phyloP scores from a whole-genome alignment of 805 yeast species.

The Hanseniaspora vineae region DNA sequence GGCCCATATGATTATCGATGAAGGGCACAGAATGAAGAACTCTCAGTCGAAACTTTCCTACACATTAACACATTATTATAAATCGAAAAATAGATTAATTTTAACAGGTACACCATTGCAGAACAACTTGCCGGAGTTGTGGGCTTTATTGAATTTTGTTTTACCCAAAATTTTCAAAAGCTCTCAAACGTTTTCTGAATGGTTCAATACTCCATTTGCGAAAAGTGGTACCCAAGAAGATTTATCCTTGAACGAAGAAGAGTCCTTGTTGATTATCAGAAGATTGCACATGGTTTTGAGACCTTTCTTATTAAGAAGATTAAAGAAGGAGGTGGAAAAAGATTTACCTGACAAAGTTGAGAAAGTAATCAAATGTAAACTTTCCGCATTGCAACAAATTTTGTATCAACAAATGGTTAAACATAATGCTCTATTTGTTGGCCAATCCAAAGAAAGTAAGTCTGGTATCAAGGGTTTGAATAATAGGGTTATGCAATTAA shows the following conservation, averaged over 20 bases:
- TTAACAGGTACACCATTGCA: conserved; percentile 84
- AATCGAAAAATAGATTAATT: conserved; percentile 64
- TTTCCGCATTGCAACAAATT: conserved; percentile 57
- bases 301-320: conserved; percentile 72
- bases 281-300: conserved; percentile 78
- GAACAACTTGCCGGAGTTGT: conserved; percentile 70
- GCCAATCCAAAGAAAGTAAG: conserved; percentile 35
- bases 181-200: conserved; percentile 75
- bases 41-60: conserved; percentile 59
- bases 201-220: conserved; percentile 85
- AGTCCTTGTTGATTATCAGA: conserved; percentile 64
- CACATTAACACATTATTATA: conserved; percentile 59
- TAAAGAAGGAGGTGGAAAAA: conserved; percentile 78
- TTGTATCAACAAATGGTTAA: conserved; percentile 70
- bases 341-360: conserved; percentile 78
- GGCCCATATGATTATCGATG: conserved; percentile 84
- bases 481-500: conserved; percentile 73
- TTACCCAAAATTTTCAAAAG: conserved; percentile 77
- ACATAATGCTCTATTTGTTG: conserved; percentile 54
- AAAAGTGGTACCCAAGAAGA: conserved; percentile 75
- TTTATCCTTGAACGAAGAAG: conserved; percentile 76
- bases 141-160: conserved; percentile 76
- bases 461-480: conserved; percentile 66
- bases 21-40: conserved; percentile 83
- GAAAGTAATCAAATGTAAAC: conserved; percentile 66